A percentile compares a stretch with the other conserved stretches of the same genome.
Conservation (phyloP, 2,329 filamentous ascomycete species). For the Talaromyces marneffei region DNA sequence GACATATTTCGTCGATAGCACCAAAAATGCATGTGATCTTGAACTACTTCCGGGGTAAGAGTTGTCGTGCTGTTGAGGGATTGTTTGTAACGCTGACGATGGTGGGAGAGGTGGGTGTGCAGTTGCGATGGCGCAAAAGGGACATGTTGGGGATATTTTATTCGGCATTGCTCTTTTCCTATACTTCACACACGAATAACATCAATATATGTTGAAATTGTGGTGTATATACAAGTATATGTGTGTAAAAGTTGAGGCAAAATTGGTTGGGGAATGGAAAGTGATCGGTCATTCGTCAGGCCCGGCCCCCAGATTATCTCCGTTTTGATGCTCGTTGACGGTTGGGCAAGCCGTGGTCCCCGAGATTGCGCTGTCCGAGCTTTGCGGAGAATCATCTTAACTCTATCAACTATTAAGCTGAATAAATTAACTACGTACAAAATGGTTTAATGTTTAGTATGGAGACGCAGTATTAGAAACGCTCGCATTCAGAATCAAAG, state of each 20-base stretch:
- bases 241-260: not conserved
- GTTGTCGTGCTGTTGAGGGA: not conserved
- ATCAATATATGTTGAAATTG: not conserved
- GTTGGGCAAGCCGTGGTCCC: constrained; percentile 20
- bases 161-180: not conserved
- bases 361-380: constrained; percentile 13
- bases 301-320: not conserved
- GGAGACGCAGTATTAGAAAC: not conserved
- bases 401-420: too few relatives aligned
- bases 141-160: constrained; percentile 34
- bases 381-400: not conserved
- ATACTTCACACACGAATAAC: too few relatives aligned
- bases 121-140: constrained; percentile 54
- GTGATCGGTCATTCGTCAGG: not conserved
- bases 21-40: constrained; percentile 45
- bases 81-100: constrained; percentile 11
- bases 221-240: not conserved
- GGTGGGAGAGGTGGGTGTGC: constrained; percentile 41
- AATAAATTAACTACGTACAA: too few relatives aligned
- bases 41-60: constrained; percentile 4
- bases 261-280: not conserved
- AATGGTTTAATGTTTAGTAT: not conserved
- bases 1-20: constrained; percentile 70
- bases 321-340: constrained; percentile 15
- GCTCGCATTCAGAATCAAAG: constrained; percentile 7